Evolutionary conservation across 2,329 filamentous ascomycete species (phyloP), one percentile per base, ranked within the genome.

Genomic region (Sarocladium strictum): DNA sequence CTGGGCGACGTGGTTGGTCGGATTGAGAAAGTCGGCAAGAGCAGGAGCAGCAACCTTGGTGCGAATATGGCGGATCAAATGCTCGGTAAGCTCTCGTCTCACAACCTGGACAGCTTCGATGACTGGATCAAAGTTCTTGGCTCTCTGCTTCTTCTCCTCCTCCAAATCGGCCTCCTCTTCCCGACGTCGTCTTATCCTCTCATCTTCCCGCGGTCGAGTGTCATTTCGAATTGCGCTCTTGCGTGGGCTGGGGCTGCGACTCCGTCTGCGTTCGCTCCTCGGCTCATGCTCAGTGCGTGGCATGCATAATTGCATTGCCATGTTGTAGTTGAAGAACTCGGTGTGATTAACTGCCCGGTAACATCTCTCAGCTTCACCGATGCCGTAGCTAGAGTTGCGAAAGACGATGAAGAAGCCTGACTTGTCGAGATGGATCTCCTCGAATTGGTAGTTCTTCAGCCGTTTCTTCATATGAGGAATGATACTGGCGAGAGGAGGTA

Each of bases 391-490:
- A 1, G 84, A 89, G 62, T 93, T 87, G 52, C 89, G 83, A 64
- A 99, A 99, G n/a, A 91, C 77, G 53, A 97, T 84, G 67, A 90
- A 97, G 69, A 97, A 99, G 1, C 94, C 94, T 0, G 84, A 87
- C 56, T 83, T 83, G 67, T 99, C 94, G 57, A 89, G 84, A 32
- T 90, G 83, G 53, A 99, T 87, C 51, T 91, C 85, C 59, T 89
- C 85, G 71, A 92, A 90, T 56, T 83, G 78, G 67, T 89, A 96
- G 52, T 85, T 84, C 69, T 93, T 94, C 54, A 97, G 76, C 52
- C 93, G 83, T 69, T 93, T 95, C 72, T 90, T 90, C 73, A 99
- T 80, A 72, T 99, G 94, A 3, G 87, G 84, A 55, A 97, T 83
- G 1, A 93, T 97, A 23, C 90, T 87, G 29, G 81, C 79, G 65